Percentiles rank a stretch among this genome's conserved stretches.
These are phyloP conservation scores for Daldinia sp. DNA, from an alignment of 2,329 filamentous ascomycete genomes.

Conservation along the genomic window DNA sequence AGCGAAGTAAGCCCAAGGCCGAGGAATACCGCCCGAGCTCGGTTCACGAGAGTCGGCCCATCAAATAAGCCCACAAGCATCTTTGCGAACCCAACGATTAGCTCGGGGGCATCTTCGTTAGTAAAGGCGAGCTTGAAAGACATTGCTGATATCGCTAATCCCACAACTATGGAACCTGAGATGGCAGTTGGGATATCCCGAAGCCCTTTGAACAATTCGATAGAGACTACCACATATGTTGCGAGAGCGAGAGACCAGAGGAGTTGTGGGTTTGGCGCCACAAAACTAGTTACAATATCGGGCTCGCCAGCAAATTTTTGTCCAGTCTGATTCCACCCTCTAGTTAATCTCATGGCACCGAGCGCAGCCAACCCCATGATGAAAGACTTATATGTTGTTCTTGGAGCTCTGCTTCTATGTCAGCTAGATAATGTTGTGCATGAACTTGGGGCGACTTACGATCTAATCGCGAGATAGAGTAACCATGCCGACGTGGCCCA, in stretches of 20 bases:
- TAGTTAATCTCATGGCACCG: conserved; percentile 71
- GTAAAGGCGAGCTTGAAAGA: conserved; percentile 94
- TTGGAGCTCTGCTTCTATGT: conserved; percentile 39
- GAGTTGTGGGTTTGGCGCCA: conserved; percentile 71
- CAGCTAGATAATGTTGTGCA: conserved; percentile 1
- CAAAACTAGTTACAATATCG: conserved; percentile 82
- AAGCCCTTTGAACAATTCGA: conserved; percentile 59
- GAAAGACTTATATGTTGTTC: conserved; percentile 47
- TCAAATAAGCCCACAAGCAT: conserved; percentile 57
- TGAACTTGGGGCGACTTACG: conserved; percentile 44
- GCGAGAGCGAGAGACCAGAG: conserved; percentile 81
- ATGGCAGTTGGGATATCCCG: conserved; percentile 57
- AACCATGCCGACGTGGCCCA: conserved; percentile 84
- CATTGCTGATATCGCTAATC: conserved; percentile 68
- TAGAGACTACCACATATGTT: conserved; percentile 73
- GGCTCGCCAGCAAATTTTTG: conserved; percentile 94
- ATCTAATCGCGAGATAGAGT: conserved; percentile 63
- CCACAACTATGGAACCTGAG: conserved; percentile 56
- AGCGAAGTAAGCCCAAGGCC: conserved; percentile 57
- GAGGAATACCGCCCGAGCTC: conserved; percentile 64
- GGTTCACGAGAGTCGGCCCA: conserved; percentile 60
- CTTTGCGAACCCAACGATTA: conserved; percentile 66
- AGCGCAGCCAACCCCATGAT: conserved; percentile 63
- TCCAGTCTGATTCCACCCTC: conserved; percentile 96
- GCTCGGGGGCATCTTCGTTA: conserved; percentile 86